Evolutionary conservation across 2,329 filamentous ascomycete genomes (phyloP).

Genomic region (Colletotrichum sp.): DNA sequence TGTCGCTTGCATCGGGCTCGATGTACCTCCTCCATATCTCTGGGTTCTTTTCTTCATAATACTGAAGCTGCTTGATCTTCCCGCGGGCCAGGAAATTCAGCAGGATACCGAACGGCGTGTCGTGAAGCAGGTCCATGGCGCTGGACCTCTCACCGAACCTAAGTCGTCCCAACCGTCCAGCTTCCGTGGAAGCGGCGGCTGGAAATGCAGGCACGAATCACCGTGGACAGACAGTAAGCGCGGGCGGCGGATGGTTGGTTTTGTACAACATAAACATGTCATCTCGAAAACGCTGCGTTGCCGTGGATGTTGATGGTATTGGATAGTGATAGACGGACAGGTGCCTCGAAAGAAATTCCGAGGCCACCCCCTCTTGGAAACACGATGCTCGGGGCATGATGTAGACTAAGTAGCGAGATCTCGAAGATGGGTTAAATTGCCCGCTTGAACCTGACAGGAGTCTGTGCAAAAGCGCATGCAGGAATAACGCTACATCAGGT

Average conservation of each 20-base stretch:
- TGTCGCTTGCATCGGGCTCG: not conserved
- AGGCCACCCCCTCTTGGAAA: not conserved
- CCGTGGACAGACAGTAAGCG: not conserved
- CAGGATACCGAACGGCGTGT: conserved; percentile 1
- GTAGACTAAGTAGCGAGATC: not conserved
- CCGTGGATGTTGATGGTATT: not conserved
- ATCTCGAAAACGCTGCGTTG: not conserved
- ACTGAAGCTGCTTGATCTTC: not conserved
- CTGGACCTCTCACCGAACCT: not conserved
- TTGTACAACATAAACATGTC: not conserved
- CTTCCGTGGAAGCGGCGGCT: not conserved
- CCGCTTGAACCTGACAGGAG: not conserved
- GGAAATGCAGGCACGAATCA: not conserved
- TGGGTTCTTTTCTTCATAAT: not conserved
- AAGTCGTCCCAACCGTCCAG: not conserved
- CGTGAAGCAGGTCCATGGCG: not conserved
- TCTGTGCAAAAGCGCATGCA: not conserved
- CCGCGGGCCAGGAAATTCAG: not conserved
- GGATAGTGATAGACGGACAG: not conserved
- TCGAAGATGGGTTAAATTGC: not conserved
- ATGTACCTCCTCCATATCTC: not conserved
- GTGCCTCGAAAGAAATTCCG: not conserved
- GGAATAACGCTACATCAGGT: not conserved
- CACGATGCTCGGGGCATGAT: not conserved
- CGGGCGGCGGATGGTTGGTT: not conserved